Evolutionary conservation across 495 filamentous ascomycete species (phyloP).

Genomic region (Lophiotrema nucula): DNA sequence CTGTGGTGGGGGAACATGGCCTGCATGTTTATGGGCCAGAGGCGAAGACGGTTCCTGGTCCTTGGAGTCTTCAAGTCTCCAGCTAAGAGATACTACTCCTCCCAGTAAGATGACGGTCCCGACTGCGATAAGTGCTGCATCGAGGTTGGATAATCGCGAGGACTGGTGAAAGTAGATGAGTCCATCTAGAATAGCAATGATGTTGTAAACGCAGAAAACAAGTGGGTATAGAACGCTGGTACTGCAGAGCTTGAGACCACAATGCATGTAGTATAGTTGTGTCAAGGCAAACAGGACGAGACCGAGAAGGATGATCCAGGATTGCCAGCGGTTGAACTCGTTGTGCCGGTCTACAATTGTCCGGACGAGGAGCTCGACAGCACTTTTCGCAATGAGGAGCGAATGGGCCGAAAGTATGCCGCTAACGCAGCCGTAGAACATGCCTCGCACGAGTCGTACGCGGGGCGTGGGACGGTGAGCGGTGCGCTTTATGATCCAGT

Average conservation of each 20-base stretch:
- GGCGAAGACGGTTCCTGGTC: slow-evolving; percentile 43
- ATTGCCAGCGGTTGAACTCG: slow-evolving; percentile 96
- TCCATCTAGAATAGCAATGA: slow-evolving; percentile 95
- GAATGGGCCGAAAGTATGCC: slow-evolving; percentile 93
- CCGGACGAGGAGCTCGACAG: slow-evolving; percentile 92
- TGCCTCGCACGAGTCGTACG: slow-evolving; percentile 77
- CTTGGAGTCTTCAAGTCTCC: slow-evolving; percentile 76
- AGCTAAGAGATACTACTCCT: slow-evolving; percentile 89
- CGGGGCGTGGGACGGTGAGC: slow-evolving; percentile 55
- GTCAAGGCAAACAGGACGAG: slow-evolving; percentile 80
- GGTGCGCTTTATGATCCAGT: slow-evolving; percentile 57
- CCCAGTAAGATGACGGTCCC: slow-evolving; percentile 82
- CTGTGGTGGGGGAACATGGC: slow-evolving; percentile 54
- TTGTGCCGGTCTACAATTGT: slow-evolving; percentile 85
- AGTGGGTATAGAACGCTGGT: slow-evolving; percentile 96
- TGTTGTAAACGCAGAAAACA: slow-evolving; percentile 99
- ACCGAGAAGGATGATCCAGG: slow-evolving; percentile 86
- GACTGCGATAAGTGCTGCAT: slow-evolving; percentile 79
- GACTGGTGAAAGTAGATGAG: slow-evolving; percentile 95
- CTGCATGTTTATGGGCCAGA: slow-evolving; percentile 13
- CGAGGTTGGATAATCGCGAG: slow-evolving; percentile 68
- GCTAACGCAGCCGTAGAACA: slow-evolving; percentile 78
- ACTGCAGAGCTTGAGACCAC: slow-evolving; percentile 88
- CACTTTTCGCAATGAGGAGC: slow-evolving; percentile 91
- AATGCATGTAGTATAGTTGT: slow-evolving; percentile 93